A percentile compares a stretch with the other conserved stretches of the same genome.
Evolutionary conservation across 129 eudicot genomes (phyloP).

Genomic region (Silybum marianum): DNA sequence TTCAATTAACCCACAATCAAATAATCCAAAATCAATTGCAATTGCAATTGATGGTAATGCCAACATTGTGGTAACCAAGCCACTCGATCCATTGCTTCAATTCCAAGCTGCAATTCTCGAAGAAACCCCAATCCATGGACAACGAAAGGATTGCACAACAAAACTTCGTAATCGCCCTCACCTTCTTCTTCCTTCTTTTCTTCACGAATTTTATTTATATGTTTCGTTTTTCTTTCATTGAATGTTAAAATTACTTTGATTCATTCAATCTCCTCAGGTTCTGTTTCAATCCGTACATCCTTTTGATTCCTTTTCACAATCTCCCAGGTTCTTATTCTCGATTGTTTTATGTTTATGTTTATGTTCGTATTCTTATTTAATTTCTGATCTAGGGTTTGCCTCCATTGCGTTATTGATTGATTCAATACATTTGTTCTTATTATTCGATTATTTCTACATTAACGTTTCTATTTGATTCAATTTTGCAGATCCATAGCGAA

Average conservation of each 20-base stretch:
- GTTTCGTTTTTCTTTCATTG: not conserved
- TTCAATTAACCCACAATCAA: constrained; percentile 10
- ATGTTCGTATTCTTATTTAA: not conserved
- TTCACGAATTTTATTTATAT: constrained; percentile 26
- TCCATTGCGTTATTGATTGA: not conserved
- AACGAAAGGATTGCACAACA: constrained; percentile 15
- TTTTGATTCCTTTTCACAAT: not conserved
- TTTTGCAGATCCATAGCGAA: constrained; percentile 9
- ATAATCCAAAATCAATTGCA: not conserved
- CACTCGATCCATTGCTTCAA: constrained; percentile 53
- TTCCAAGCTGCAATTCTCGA: constrained; percentile 22
- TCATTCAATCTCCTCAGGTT: not conserved
- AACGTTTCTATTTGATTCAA: not conserved
- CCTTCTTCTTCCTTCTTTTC: constrained; percentile 34
- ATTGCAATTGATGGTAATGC: not conserved
- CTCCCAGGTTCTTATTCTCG: not conserved
- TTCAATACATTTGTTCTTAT: not conserved
- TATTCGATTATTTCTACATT: not conserved
- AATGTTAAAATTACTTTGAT: not conserved
- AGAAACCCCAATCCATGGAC: constrained; percentile 25
- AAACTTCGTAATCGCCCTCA: constrained; percentile 14
- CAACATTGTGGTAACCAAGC: constrained; percentile 17
- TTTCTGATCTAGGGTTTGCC: not conserved
- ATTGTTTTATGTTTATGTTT: not conserved
- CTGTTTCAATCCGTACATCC: not conserved